Conservation (phyloP, 371 early-diverging fungal species). For the Spraguea lophii region DNA sequence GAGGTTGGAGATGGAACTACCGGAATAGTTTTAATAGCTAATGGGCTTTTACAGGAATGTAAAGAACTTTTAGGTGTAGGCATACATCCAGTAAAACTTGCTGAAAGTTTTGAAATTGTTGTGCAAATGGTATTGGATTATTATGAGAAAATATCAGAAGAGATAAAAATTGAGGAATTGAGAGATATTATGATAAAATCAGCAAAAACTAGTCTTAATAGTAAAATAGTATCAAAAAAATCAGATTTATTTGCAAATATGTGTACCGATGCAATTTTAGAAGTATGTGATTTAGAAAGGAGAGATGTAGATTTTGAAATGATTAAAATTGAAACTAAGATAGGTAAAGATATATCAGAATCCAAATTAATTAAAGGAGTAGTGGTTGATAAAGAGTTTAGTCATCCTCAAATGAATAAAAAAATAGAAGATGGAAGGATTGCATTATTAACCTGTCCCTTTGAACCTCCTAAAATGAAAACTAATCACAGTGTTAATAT, state of each 20-base stretch:
- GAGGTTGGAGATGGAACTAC: slow-evolving; percentile 99
- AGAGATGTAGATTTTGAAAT: slow-evolving; percentile 97
- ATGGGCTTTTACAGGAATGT: slow-evolving; percentile 83
- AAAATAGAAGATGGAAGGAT: slow-evolving; percentile 78
- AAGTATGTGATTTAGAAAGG: slow-evolving; percentile 86
- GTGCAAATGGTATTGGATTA: slow-evolving; percentile 70
- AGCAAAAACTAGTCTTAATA: slow-evolving; percentile 83
- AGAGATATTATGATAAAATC: slow-evolving; percentile 49
- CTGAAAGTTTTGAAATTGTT: slow-evolving; percentile 90
- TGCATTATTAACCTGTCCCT: slow-evolving; percentile 93
- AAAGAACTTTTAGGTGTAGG: slow-evolving; percentile 78
- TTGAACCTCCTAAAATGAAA: slow-evolving; percentile 99
- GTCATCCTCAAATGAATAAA: slow-evolving; percentile 96
- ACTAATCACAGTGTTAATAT: slow-evolving; percentile 97
- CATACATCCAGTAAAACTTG: slow-evolving; percentile 92
- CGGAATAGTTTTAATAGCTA: slow-evolving; percentile 91
- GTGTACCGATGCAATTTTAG: slow-evolving; percentile 83
- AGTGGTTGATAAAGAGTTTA: slow-evolving; percentile 93
- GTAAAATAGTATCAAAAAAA: slow-evolving; percentile 78
- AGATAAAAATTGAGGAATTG: slow-evolving; percentile 52
- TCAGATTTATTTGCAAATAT: slow-evolving; percentile 83
- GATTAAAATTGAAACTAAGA: slow-evolving; percentile 91
- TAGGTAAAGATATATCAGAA: slow-evolving; percentile 76
- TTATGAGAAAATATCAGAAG: slow-evolving; percentile 70
- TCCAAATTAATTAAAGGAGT: slow-evolving; percentile 83